phyloP scores from a whole-genome alignment of 495 filamentous ascomycete genomes.

The Daldinia loculata region DNA sequence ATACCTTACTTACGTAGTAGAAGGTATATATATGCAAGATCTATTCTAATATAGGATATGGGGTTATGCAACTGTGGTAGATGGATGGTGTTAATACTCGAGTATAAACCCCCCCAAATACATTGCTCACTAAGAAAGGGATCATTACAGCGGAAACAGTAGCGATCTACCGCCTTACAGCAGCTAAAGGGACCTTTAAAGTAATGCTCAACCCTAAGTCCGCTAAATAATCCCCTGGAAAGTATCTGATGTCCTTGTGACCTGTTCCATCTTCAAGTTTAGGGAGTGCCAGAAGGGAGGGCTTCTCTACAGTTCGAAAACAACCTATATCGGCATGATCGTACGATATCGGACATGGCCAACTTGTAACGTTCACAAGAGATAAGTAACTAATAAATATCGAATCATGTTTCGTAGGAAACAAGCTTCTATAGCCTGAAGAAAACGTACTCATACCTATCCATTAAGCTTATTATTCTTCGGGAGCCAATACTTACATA shows the following conservation, averaged over 20 bases:
- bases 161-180: neutral
- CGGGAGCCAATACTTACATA: neutral
- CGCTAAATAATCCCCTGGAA: neutral
- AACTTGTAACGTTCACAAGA: neutral
- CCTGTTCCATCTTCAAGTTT: neutral
- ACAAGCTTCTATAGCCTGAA: neutral
- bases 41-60: neutral
- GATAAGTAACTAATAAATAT: neutral
- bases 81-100: neutral
- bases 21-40: too few species aligned
- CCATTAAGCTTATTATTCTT: neutral
- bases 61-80: neutral
- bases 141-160: neutral
- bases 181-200: neutral
- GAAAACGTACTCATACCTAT: too few species aligned
- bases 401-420: neutral
- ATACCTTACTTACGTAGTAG: too few species aligned
- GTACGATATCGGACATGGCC: conserved; percentile 24
- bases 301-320: conserved; percentile 14
- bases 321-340: conserved; percentile 17
- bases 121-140: neutral
- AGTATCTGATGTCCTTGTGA: neutral
- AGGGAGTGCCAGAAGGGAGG: neutral
- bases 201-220: neutral
- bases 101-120: neutral